Conservation (phyloP, 2,329 filamentous ascomycete genomes). For the Fusarium phyllophilum region DNA sequence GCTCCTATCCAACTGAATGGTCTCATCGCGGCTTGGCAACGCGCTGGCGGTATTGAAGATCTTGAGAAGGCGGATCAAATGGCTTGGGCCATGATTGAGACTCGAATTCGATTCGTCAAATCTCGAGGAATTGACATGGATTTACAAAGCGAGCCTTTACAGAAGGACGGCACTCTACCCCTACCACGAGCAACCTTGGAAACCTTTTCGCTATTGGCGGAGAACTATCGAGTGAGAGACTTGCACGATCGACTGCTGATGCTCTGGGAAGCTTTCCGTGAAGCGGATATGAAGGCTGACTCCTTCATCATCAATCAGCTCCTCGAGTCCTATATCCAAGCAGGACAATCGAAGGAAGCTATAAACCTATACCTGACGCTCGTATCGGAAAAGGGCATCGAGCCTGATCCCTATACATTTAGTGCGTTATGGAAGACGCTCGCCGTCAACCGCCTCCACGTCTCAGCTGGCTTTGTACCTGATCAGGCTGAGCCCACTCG, state of each 20-base stretch:
- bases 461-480: constrained; percentile 42
- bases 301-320: constrained; percentile 84
- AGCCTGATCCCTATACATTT: constrained; percentile 75
- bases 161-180: constrained; percentile 17
- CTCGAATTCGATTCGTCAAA: constrained; percentile 72
- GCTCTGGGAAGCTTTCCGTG: constrained; percentile 70
- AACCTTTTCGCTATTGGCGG: constrained; percentile 79
- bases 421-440: constrained; percentile 72
- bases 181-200: constrained; percentile 74
- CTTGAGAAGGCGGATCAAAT: constrained; percentile 72
- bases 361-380: constrained; percentile 66
- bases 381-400: constrained; percentile 58
- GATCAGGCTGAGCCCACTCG: constrained; percentile 52
- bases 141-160: neutral
- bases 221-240: constrained; percentile 74
- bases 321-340: constrained; percentile 72
- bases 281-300: constrained; percentile 73
- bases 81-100: constrained; percentile 80
- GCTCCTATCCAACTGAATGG: constrained; percentile 84
- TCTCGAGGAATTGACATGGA: constrained; percentile 47
- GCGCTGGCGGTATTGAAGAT: constrained; percentile 65
- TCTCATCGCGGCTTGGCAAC: constrained; percentile 80
- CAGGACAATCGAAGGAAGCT: constrained; percentile 64
- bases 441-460: constrained; percentile 59
- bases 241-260: constrained; percentile 67